Evolutionary conservation across 805 yeast genomes (phyloP), one percentile per base, ranked within the genome.

Genomic region (Saccharomycopsis microspora): DNA sequence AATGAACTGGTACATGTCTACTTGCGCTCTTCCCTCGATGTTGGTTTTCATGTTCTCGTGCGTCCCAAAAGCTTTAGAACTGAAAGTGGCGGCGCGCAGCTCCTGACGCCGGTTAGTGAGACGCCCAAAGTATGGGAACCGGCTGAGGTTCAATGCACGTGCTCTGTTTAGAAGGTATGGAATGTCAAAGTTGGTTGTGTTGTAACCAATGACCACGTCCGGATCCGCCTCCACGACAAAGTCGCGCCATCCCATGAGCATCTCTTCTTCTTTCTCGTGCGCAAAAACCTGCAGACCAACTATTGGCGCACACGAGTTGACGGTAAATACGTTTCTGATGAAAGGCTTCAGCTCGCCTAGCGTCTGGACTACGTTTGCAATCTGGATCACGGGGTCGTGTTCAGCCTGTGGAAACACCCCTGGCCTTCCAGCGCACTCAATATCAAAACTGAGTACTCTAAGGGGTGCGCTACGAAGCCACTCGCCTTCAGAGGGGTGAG

Each of bases 391-490:
- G 0, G 96, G 84, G 67, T 93, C 99, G 42, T 78, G 74, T 52
- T 84, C 84, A 1, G 99, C 82, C 60, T 93, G 98, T 1, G 99
- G 98, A 63, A 93, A 93, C 8, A 93, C 75, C 46, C 98, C 98
- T 55, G 86, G 84, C 64, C 99, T 78, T 41, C 98, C 98, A 3
- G 98, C 93, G 74, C 99, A 93, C 65, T 93, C 99, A 52, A 93
- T 93, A 71, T 93, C 99, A 63, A 93, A 90, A 7, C 97, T 88
- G 55, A 93, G 69, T 43, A 93, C 80, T 58, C 99, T 81, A 51
- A 93, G 70, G 0, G 98, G 98, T 1, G 98, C 97, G 67, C 85
- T 82, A 55, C 80, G 82, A 35, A 87, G 75, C 89, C 94, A 94
- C 52, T 89, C 88, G 4, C 96, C 97, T 60, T 90, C 97, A 0